phyloP scores from a whole-genome alignment of 2,329 filamentous ascomycete genomes.

The Calonectria hawksworthii region DNA sequence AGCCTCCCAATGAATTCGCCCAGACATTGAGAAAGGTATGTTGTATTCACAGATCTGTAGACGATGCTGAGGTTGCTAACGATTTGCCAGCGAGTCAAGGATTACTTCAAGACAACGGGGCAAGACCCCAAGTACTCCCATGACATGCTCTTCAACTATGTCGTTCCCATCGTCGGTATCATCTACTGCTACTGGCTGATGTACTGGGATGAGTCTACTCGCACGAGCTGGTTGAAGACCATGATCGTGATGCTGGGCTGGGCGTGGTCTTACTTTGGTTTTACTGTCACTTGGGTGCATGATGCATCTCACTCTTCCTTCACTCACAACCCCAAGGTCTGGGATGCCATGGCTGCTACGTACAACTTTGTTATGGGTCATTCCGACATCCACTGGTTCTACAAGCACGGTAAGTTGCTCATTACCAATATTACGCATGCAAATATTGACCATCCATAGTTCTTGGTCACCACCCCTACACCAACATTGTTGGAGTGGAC shows the following conservation, averaged over 20 bases:
- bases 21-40: background rate
- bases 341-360: background rate
- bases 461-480: background rate
- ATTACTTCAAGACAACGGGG: background rate
- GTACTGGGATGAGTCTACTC: background rate
- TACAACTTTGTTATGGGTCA: conserved; percentile 1
- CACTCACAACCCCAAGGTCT: background rate
- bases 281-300: background rate
- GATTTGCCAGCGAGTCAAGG: background rate
- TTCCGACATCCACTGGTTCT: background rate
- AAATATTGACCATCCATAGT: background rate
- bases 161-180: background rate
- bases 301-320: background rate
- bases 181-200: background rate
- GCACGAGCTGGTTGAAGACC: background rate
- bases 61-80: background rate
- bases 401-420: background rate
- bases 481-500: conserved; percentile 2
- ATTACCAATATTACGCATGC: background rate
- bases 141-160: conserved; percentile 2
- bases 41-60: background rate
- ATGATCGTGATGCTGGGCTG: background rate
- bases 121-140: conserved; percentile 9
- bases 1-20: background rate
- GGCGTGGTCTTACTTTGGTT: conserved; percentile 1